Evolutionary conservation across 2,329 filamentous ascomycete species (phyloP), one percentile per base, ranked within the genome.

Genomic region (Didymella lethalis): DNA sequence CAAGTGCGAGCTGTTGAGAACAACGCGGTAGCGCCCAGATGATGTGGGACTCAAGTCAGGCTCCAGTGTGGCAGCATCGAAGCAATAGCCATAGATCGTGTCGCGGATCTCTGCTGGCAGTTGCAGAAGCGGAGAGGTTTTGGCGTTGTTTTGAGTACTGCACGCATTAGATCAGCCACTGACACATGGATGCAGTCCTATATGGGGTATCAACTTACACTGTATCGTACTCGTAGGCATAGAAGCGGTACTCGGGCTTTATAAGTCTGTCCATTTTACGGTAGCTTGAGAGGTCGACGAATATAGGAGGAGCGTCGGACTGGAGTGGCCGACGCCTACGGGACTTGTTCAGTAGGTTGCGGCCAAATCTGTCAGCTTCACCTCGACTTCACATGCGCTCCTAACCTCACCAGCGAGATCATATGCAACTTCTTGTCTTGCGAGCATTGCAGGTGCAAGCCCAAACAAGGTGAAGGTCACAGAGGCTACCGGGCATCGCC

Each of bases 21-120:
- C 20, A 14, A 51, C 25, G 20, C 29, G 23, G 29, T 55, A 48
- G 7, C 38, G 28, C 18, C 29, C 32, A 34, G 45, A 6, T 36
- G 45, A 34, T 6, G 10, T 18, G 5, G 45, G 3, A 16, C 29
- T n/a, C 23, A 44, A 20, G 29, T 36, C 36, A 8, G 28, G 52
- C 29, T 20, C 25, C 20, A 51, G 20, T 14, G 48, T 51, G 18
- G 48, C 40, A 11, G 38, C 20, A 7, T 51, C 36, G 7, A 48
- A 48, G 4, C 10, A 16, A 20, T 44, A 46, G 12, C 41, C 20
- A 20, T 54, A 64, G 45, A 64, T 62, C 18, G 11, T 43, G 44
- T 59, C 59, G 14, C 61, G 51, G 3, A 64, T 20, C 40, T 64
- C 61, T 10, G 54, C 44, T n/a, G 58, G 58, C 1, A 64, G 10